Base-by-base conservation (phyloP, 2,329 filamentous ascomycete genomes). In the Colletotrichum eleusines region DNA sequence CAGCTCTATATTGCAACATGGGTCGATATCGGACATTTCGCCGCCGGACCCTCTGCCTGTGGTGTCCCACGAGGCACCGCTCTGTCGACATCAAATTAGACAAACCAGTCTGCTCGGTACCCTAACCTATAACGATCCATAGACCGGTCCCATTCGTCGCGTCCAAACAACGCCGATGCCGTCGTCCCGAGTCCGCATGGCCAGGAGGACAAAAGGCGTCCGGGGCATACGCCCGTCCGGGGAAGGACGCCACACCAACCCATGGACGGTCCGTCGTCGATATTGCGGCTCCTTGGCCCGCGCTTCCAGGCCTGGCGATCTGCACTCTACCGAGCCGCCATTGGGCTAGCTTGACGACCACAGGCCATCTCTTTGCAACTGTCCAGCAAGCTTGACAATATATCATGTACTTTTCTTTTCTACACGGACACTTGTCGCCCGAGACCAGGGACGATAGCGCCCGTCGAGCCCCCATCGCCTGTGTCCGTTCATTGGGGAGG, bases 1-100 rank as follows among this genome's bases (percentile, higher is more conserved):
- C 50, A 40, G 11, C 5, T 44, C 38, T 44, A 53, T 18, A 26
- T 28, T 20, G 12, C 51, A 63, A 35, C 26, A 20, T 48, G 42
- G 28, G n/a, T 53, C 20, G 42, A 55, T 1, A 7, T 60, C 59
- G 59, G 69, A 26, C 59, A 71, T 54, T 40, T 64, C 58, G 51
- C 51, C 69, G 54, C 54, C 59, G 48, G 38, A 38, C 44, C 64
- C 20, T 28, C 54, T 33, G 54, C 28, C 54, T 20, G 50, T 26
- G 55, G 40, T 60, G 35, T 20, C 48, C 28, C 16, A 26, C 50
- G 38, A 48, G 48, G 2, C 54, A 31, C 54, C 48, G 55, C 31
- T 44, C 59, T 33, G 40, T 26, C 48, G 55, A 50, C 16, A 28
- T 57, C 23, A 31, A 54, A 40, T 16, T n/a, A 28, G 18, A 44